phyloP scores from a whole-genome alignment of 2,329 filamentous ascomycete genomes.

The Bipolaris zeicola region DNA sequence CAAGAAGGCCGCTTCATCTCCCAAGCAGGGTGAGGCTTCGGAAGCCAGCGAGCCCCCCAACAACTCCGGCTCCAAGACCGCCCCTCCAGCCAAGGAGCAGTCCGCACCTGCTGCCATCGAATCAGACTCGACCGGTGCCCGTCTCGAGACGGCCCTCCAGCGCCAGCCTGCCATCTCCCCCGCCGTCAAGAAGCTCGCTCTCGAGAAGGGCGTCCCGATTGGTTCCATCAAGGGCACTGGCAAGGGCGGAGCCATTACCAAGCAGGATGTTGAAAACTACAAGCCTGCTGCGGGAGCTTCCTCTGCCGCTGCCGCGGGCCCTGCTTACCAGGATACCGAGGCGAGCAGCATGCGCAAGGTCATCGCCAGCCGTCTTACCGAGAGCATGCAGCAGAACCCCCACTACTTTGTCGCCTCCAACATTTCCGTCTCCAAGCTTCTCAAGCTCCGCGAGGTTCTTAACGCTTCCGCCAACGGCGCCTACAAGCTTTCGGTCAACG shows the following conservation, averaged over 20 bases:
- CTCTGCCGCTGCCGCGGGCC: conserved; percentile 58
- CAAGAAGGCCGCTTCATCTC: conserved; percentile 65
- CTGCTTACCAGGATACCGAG: conserved; percentile 81
- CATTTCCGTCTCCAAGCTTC: conserved; percentile 90
- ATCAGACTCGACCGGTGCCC: conserved; percentile 74
- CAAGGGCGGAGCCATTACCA: conserved; percentile 83
- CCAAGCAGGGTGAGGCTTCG: conserved; percentile 66
- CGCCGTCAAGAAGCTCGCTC: conserved; percentile 78
- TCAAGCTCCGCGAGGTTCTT: conserved; percentile 93
- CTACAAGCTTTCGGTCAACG: conserved; percentile 99
- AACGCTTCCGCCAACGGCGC: conserved; percentile 87
- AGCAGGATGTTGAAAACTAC: conserved; percentile 91
- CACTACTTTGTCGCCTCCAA: conserved; percentile 96
- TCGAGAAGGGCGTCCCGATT: conserved; percentile 81
- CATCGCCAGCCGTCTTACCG: conserved; percentile 86
- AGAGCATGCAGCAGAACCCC: conserved; percentile 91
- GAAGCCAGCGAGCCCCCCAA: conserved; percentile 66
- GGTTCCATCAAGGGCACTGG: conserved; percentile 85
- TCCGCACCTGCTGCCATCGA: conserved; percentile 65
- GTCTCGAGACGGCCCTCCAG: conserved; percentile 81
- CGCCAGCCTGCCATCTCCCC: conserved; percentile 76
- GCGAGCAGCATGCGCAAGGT: conserved; percentile 96
- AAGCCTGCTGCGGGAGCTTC: conserved; percentile 59
- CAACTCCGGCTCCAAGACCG: conserved; percentile 61
- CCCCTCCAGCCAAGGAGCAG: conserved; percentile 55